phyloP scores from a whole-genome alignment of 805 yeast species.

The Suhomyces xylopsoci region DNA sequence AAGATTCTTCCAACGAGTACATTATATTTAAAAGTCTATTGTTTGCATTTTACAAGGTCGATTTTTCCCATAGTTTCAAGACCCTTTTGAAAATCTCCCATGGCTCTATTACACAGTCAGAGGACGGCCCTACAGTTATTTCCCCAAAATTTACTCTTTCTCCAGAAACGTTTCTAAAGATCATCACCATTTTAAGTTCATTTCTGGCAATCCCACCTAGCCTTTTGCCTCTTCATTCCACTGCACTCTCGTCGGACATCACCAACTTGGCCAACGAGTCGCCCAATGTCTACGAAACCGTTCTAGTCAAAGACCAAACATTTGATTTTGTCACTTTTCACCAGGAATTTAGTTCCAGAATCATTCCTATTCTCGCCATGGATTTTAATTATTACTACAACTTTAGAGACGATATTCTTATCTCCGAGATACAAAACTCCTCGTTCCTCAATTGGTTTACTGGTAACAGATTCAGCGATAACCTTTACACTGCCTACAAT shows the following conservation, averaged over 20 bases:
- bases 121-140: background rate
- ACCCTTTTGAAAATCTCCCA: slow-evolving; percentile 14
- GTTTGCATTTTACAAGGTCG: slow-evolving; percentile 20
- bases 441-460: slow-evolving; percentile 35
- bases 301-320: slow-evolving; percentile 11
- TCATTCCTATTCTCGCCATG: slow-evolving; percentile 23
- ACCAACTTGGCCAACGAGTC: slow-evolving; percentile 20
- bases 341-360: slow-evolving; percentile 13
- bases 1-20: slow-evolving; percentile 14
- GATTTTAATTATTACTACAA: slow-evolving; percentile 21
- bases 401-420: slow-evolving; percentile 15
- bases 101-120: background rate
- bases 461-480: slow-evolving; percentile 19
- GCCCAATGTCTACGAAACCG: slow-evolving; percentile 19
- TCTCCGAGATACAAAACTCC: slow-evolving; percentile 18
- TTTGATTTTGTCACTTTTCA: slow-evolving; percentile 10
- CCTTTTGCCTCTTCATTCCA: slow-evolving; percentile 17
- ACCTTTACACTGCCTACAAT: slow-evolving; percentile 15
- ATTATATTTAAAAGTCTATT: slow-evolving; percentile 21
- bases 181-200: slow-evolving; percentile 22
- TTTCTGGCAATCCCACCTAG: slow-evolving; percentile 23
- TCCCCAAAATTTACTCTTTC: slow-evolving; percentile 24
- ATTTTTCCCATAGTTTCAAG: slow-evolving; percentile 19
- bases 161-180: slow-evolving; percentile 23
- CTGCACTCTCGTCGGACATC: slow-evolving; percentile 25